Base-by-base conservation (phyloP, 2,329 filamentous ascomycete species). In the Achaetomium macrosporum region DNA sequence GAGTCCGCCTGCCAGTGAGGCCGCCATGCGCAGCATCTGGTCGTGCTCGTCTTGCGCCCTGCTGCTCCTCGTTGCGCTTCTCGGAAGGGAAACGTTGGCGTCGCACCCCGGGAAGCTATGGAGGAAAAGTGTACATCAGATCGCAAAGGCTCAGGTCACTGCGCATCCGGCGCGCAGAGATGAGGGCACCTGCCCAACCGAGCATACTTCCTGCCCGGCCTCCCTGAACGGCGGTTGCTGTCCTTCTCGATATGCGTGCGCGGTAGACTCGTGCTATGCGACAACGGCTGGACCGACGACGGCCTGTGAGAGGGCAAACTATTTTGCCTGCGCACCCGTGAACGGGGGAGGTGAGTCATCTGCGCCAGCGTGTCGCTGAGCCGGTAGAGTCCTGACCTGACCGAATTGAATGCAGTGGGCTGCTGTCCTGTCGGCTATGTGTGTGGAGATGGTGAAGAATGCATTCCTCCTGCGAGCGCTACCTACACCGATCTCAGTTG, bases 361-460 rank as follows among this genome's bases (percentile, higher is more conserved):
- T 8, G 19, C 15, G 16, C 31, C 13, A 15, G 10, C 17, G 11
- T 33, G 40, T 29, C n/a, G 8, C 13, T n/a, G 20, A 10, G n/a
- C 13, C 25, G 33, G 42, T 12, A 36, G 17, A n/a, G 2, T 33
- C 33, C 29, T 49, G 29, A 52, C 47, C n/a, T 25, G 45, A 46
- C 43, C 43, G 17, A 1, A 15, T 33, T 2, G 17, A 6, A 15
- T 44, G 17, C 44, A 77, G 75, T 69, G 5, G 64, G 68, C 9
- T 77, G 75, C 55, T 77, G 74, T 29, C 57, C 59, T 70, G 69
- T n/a, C 64, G 76, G 76, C 2, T 71, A 70, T 31, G 48, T 72
- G 1, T 81, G 78, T 56, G 65, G 64, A 7, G 20, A 39, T 8
- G 61, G 58, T 1, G 65, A 64, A 17, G 65, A 62, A 3, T 83